A percentile compares a stretch with the other conserved stretches of the same genome.
Evolutionary conservation across 2,329 filamentous ascomycete genomes (phyloP).

Genomic region (Trichoderma oligosporum): DNA sequence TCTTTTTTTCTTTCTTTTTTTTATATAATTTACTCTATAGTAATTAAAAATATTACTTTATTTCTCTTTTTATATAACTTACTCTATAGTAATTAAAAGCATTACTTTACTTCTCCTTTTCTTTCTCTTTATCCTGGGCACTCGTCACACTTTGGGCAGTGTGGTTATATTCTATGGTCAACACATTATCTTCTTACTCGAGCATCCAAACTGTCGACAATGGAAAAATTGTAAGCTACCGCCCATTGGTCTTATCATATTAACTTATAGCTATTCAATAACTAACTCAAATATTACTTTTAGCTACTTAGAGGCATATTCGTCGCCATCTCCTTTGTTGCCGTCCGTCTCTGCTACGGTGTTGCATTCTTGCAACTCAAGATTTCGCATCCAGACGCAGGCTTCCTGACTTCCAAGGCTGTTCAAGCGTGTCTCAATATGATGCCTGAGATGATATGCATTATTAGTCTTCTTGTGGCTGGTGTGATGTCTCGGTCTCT

Average conservation of each 20-base stretch:
- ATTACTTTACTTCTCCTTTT: not conserved
- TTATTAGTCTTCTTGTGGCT: not conserved
- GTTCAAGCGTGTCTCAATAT: not conserved
- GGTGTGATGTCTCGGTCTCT: not conserved
- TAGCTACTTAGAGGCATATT: not conserved
- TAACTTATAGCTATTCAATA: rapidly evolving
- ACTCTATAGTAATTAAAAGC: too few relatives aligned
- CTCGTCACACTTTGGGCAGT: not conserved
- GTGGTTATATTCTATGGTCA: not conserved
- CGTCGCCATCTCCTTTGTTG: not conserved
- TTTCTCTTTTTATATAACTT: too few relatives aligned
- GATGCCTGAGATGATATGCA: not conserved
- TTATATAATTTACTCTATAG: too few relatives aligned
- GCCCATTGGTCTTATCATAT: not conserved
- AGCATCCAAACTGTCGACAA: not conserved
- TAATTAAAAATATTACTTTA: too few relatives aligned
- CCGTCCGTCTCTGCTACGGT: not conserved
- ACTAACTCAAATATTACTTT: not conserved
- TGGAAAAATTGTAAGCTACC: not conserved
- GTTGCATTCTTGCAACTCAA: not conserved
- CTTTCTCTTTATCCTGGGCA: not conserved
- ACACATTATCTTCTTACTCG: not conserved
- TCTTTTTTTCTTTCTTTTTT: too few relatives aligned
- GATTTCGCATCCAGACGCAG: not conserved
- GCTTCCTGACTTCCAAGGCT: not conserved